Percentiles rank a stretch among this genome's conserved stretches.
Evolutionary conservation across 78 protist genomes (phyloP).

Genomic region (Dictyostelium intermedium): DNA sequence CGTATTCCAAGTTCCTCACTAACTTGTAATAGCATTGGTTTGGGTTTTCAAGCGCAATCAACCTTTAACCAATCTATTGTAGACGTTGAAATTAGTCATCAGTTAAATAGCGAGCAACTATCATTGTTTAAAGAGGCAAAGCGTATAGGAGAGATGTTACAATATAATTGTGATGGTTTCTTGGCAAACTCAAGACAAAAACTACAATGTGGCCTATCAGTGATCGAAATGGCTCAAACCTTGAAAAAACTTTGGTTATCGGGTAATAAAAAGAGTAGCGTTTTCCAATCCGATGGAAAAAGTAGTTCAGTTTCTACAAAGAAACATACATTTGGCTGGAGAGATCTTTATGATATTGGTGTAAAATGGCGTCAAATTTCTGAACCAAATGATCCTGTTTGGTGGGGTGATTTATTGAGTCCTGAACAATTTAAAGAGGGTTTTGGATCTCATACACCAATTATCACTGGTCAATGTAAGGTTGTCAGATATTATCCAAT

Average conservation of each 20-base stretch:
- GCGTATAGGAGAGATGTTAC: constrained; percentile 49
- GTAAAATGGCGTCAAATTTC: constrained; percentile 85
- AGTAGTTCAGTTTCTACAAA: not conserved
- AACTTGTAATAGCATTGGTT: not conserved
- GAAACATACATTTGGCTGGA: constrained; percentile 54
- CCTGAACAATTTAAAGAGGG: constrained; percentile 84
- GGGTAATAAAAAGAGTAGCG: not conserved
- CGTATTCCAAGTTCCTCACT: constrained; percentile 8
- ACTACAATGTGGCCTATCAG: constrained; percentile 70
- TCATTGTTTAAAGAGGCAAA: not conserved
- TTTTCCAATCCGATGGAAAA: not conserved
- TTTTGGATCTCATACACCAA: constrained; percentile 85
- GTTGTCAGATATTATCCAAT: constrained; percentile 84
- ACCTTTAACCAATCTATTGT: not conserved
- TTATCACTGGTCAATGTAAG: constrained; percentile 76
- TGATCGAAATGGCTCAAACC: constrained; percentile 69
- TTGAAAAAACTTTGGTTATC: constrained; percentile 14
- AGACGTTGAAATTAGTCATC: not conserved
- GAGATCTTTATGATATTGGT: constrained; percentile 77
- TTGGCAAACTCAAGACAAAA: constrained; percentile 77
- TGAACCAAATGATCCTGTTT: constrained; percentile 90
- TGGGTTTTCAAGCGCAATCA: not conserved
- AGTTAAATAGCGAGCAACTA: not conserved
- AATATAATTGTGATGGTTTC: constrained; percentile 78
- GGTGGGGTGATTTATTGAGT: constrained; percentile 87